Evolutionary conservation across 208 protist species (phyloP).

Genomic region (Trypanosoma theileri): DNA sequence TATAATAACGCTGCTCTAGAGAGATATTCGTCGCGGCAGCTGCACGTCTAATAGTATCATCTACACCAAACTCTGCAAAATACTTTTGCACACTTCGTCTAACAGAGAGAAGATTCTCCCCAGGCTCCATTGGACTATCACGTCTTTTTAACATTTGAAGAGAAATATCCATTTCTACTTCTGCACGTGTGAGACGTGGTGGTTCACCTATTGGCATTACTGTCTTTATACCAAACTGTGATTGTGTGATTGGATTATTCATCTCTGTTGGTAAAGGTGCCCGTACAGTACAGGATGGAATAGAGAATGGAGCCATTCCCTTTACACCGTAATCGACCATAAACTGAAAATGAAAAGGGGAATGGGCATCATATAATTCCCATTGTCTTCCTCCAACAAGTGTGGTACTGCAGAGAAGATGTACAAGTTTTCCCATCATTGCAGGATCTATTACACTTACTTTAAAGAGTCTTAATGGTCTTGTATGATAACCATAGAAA

Average conservation of each 20-base stretch:
- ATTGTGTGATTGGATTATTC: not conserved
- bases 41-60: constrained; percentile 56
- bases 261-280: constrained; percentile 18
- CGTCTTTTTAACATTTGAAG: constrained; percentile 22
- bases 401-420: constrained; percentile 51
- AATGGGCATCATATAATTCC: constrained; percentile 67
- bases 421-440: constrained; percentile 33
- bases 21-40: too few species aligned
- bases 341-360: constrained; percentile 71
- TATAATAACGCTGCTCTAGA: too few species aligned
- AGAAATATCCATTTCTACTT: constrained; percentile 60
- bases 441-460: constrained; percentile 61
- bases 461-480: constrained; percentile 50
- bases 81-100: constrained; percentile 48
- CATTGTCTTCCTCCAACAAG: constrained; percentile 54
- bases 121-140: constrained; percentile 13
- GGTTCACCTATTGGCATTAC: constrained; percentile 34
- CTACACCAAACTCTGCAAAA: constrained; percentile 56
- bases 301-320: constrained; percentile 50
- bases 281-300: constrained; percentile 32
- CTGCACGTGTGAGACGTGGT: constrained; percentile 39
- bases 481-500: constrained; percentile 75
- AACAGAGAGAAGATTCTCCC: constrained; percentile 52
- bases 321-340: constrained; percentile 69
- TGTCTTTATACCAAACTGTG: constrained; percentile 27